Evolutionary conservation across 441 rosid species (phyloP).

Genomic region (Isatis lusitanica): DNA sequence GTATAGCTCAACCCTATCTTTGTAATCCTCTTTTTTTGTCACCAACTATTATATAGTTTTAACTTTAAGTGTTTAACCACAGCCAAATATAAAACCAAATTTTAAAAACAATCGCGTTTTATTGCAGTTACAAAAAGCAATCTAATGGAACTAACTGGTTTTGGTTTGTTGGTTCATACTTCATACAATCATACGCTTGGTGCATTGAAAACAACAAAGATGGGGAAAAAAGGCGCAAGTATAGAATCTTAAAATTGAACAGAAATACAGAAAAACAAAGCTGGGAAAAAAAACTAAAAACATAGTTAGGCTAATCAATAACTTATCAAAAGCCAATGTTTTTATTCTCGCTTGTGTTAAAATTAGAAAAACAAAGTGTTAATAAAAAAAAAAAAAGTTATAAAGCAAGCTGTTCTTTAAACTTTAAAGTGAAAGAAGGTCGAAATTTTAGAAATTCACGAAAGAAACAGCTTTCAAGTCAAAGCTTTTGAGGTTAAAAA

Average conservation of each 20-base stretch:
- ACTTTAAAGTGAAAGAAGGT: constrained; percentile 33
- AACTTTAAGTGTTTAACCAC: not conserved
- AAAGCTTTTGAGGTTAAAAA: constrained; percentile 30
- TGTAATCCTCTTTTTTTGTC: not conserved
- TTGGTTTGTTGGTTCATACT: not conserved
- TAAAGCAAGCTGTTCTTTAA: constrained; percentile 19
- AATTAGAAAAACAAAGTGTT: constrained; percentile 15
- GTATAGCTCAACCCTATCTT: constrained; percentile 5
- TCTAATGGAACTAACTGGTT: not conserved
- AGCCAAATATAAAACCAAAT: constrained; percentile 1
- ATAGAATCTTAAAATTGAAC: not conserved
- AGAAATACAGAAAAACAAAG: not conserved
- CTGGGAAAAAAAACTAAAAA: not conserved
- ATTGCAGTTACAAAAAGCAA: not conserved
- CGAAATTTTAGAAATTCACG: constrained; percentile 23
- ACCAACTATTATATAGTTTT: not conserved
- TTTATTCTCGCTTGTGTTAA: constrained; percentile 6
- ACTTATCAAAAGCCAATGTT: not conserved
- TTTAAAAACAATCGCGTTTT: not conserved
- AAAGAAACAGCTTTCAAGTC: constrained; percentile 31
- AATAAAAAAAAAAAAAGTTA: not conserved
- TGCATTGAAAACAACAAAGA: not conserved
- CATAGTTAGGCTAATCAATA: constrained; percentile 7
- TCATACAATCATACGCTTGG: not conserved
- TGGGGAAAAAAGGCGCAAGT: not conserved